Conservation (phyloP, 257 asterid genomes). For the Mentha longifolia region DNA sequence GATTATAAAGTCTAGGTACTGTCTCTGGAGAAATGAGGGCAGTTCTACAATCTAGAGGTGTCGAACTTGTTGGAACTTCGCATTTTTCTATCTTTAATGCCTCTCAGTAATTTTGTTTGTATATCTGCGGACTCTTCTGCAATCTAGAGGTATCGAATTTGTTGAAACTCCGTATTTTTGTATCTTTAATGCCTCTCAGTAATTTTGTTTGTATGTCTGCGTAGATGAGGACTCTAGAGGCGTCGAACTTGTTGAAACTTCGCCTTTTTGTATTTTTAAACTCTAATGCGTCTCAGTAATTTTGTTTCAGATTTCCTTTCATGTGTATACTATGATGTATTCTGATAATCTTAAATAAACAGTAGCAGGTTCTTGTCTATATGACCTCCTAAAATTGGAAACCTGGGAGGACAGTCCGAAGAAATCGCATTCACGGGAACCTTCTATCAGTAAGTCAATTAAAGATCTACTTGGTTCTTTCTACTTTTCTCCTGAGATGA, state of each 20-base stretch:
- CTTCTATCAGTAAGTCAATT: constrained; percentile 49
- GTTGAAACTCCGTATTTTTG: too few relatives aligned
- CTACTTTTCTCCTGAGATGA: not conserved
- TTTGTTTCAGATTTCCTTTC: not conserved
- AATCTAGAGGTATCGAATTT: too few relatives aligned
- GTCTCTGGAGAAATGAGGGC: not conserved
- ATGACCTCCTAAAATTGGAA: constrained; percentile 65
- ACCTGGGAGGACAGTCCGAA: constrained; percentile 40
- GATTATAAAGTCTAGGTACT: not conserved
- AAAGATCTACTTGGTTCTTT: not conserved
- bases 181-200: too few relatives aligned
- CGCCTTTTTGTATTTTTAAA: not conserved
- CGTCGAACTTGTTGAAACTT: not conserved
- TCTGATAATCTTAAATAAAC: not conserved
- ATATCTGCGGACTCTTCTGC: not conserved
- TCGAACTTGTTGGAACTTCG: too few relatives aligned
- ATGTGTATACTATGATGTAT: not conserved
- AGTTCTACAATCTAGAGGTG: too few relatives aligned
- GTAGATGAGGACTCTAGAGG: not conserved
- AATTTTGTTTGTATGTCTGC: not conserved
- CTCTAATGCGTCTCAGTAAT: constrained; percentile 3
- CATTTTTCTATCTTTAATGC: too few relatives aligned
- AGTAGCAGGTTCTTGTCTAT: constrained; percentile 60
- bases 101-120: not conserved
- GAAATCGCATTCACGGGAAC: constrained; percentile 25